Evolutionary conservation across 2,329 filamentous ascomycete species (phyloP).

Genomic region (Reticulascus tulasneorum): DNA sequence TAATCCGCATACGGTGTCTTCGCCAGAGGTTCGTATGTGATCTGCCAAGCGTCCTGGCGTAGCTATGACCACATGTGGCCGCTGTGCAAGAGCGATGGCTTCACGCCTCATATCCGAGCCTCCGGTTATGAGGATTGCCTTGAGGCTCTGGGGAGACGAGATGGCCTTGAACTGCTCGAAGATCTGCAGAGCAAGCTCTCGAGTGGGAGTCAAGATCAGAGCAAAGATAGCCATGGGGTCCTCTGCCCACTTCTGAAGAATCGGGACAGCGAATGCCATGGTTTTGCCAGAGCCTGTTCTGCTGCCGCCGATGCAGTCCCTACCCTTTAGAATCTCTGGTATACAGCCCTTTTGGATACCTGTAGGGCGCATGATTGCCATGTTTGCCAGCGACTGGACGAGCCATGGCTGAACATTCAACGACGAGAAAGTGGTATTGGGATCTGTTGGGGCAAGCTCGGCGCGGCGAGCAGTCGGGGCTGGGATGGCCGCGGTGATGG

Average conservation of each 20-base stretch:
- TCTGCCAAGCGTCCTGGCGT: constrained; percentile 91
- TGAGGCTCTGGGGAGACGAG: constrained; percentile 80
- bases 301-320: constrained; percentile 92
- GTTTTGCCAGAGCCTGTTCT: constrained; percentile 97
- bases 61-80: constrained; percentile 90
- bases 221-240: constrained; percentile 91
- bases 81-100: constrained; percentile 74
- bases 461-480: constrained; percentile 22
- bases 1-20: constrained; percentile 83
- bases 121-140: constrained; percentile 84
- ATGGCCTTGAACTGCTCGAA: constrained; percentile 95
- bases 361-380: constrained; percentile 83
- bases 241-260: constrained; percentile 87
- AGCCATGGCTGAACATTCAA: constrained; percentile 82
- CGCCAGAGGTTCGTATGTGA: constrained; percentile 85
- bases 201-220: constrained; percentile 82
- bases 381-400: constrained; percentile 68
- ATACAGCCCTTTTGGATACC: constrained; percentile 92
- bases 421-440: constrained; percentile 64
- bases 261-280: constrained; percentile 89
- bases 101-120: constrained; percentile 90
- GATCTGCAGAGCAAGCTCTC: constrained; percentile 91
- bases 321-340: constrained; percentile 83
- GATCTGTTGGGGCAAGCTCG: constrained; percentile 50
- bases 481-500: constrained; percentile 14